A percentile compares a stretch with the other conserved stretches of the same genome.
phyloP scores from a whole-genome alignment of 805 yeast genomes.

The Kuraishia piskuri region DNA sequence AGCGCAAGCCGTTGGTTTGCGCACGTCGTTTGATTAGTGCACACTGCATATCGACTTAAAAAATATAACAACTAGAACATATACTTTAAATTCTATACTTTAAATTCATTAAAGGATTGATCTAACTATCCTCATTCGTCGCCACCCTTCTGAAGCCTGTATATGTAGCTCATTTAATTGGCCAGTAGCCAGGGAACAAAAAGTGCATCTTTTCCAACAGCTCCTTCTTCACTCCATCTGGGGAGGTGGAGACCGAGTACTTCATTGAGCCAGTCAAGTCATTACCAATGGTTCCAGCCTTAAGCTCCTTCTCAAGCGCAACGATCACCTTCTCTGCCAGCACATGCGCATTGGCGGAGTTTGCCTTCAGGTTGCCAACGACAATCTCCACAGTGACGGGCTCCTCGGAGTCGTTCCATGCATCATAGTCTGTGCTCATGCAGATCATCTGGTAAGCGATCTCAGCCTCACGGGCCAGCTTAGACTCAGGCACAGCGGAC shows the following conservation, averaged over 20 bases:
- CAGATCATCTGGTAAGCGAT: conserved; percentile 96
- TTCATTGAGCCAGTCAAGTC: conserved; percentile 72
- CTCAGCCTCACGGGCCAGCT: conserved; percentile 95
- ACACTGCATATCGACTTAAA: too few relatives aligned
- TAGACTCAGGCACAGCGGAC: conserved; percentile 96
- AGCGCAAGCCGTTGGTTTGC: too few relatives aligned
- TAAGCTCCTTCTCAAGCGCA: conserved; percentile 54
- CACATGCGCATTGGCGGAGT: conserved; percentile 75
- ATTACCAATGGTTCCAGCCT: conserved; percentile 55
- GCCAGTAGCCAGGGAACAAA: conserved; percentile 91
- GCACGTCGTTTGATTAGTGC: too few relatives aligned
- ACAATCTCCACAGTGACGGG: conserved; percentile 98
- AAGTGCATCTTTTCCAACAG: conserved; percentile 74
- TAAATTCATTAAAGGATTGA: too few relatives aligned
- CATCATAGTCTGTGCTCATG: conserved; percentile 98
- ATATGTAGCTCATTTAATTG: too few relatives aligned
- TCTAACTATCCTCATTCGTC: too few relatives aligned
- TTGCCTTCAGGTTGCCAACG: conserved; percentile 82
- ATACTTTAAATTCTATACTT: too few relatives aligned
- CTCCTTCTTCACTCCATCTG: conserved; percentile 63
- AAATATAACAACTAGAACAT: too few relatives aligned
- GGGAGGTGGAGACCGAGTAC: conserved; percentile 70
- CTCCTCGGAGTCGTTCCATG: conserved; percentile 94
- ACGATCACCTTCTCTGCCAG: conserved; percentile 66
- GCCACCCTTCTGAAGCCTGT: too few relatives aligned